A percentile compares a stretch with the other conserved stretches of the same genome.
Conservation (phyloP, 371 early-diverging fungal species). For the Catenaria anguillulae region DNA sequence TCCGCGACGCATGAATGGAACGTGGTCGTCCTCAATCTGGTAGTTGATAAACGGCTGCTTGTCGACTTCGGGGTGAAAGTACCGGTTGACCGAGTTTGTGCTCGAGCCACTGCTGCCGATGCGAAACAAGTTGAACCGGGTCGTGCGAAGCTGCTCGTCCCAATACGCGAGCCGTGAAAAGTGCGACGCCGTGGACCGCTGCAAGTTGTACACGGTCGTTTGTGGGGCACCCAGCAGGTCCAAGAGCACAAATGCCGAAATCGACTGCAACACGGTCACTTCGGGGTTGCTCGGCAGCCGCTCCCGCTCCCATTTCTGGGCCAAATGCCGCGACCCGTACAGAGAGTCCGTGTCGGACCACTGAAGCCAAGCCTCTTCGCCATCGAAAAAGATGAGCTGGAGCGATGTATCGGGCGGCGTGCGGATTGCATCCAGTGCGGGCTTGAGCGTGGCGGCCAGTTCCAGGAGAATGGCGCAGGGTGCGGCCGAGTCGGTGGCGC, state of each 20-base stretch:
- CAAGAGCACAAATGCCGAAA: conserved; percentile 73
- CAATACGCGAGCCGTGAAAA: conserved; percentile 21
- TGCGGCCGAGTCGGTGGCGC: too few species aligned
- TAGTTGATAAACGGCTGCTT: background rate
- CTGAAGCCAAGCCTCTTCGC: conserved; percentile 78
- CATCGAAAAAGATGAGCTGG: conserved; percentile 91
- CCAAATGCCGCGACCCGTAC: conserved; percentile 74
- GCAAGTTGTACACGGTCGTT: conserved; percentile 16
- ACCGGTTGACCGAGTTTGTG: background rate
- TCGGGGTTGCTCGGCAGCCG: too few species aligned
- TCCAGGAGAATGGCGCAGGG: conserved; percentile 81
- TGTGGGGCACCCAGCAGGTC: conserved; percentile 59
- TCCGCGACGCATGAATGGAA: conserved; percentile 63
- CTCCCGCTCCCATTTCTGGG: conserved; percentile 9
- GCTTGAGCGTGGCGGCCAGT: conserved; percentile 32
- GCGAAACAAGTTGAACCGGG: too few species aligned
- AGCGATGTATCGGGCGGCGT: conserved; percentile 37
- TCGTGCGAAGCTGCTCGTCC: conserved; percentile 15
- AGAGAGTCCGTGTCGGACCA: conserved; percentile 73
- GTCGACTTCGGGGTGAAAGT: conserved; percentile 7
- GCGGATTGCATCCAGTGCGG: conserved; percentile 1
- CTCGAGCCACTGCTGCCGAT: too few species aligned
- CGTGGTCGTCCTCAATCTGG: conserved; percentile 78
- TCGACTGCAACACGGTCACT: conserved; percentile 36
- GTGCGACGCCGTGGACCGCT: conserved; percentile 16